A percentile compares a stretch with the other conserved stretches of the same genome.
These are phyloP conservation scores for Aureobasidium sp. DNA, from an alignment of 2,329 filamentous ascomycete genomes.

Conservation along the genomic window DNA sequence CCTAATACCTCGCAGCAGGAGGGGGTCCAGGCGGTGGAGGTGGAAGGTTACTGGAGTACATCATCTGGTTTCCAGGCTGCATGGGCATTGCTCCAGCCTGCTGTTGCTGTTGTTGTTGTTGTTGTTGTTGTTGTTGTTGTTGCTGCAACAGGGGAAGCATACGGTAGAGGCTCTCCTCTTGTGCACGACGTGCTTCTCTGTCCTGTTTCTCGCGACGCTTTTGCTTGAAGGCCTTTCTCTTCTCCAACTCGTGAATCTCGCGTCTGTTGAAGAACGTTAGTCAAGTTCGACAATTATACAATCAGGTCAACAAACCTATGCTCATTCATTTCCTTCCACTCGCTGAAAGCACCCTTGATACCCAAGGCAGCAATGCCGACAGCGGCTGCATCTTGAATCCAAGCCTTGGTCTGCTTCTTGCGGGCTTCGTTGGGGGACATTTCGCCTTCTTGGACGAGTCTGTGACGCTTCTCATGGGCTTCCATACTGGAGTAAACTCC, in stretches of 20 bases:
- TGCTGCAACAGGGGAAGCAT: slow-evolving; percentile 1
- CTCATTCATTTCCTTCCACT: slow-evolving; percentile 61
- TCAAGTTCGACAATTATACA: background rate
- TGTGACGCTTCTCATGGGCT: slow-evolving; percentile 52
- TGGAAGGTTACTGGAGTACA: slow-evolving; percentile 2
- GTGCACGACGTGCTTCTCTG: background rate
- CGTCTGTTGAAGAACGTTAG: slow-evolving; percentile 20
- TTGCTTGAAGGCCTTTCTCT: slow-evolving; percentile 30
- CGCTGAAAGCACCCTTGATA: slow-evolving; percentile 56
- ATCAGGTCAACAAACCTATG: slow-evolving; percentile 42
- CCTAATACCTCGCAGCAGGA: slow-evolving; percentile 11
- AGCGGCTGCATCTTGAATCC: slow-evolving; percentile 56
- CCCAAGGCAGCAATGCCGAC: slow-evolving; percentile 59
- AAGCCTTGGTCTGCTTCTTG: slow-evolving; percentile 55
- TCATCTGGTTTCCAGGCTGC: slow-evolving; percentile 8
- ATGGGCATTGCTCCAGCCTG: background rate
- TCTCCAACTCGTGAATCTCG: slow-evolving; percentile 45
- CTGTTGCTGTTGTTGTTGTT: slow-evolving; percentile 5
- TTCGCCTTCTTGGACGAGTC: slow-evolving; percentile 53
- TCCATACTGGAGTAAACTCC: slow-evolving; percentile 56
- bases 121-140: slow-evolving; percentile 5
- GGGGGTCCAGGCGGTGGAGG: slow-evolving; percentile 10
- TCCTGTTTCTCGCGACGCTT: slow-evolving; percentile 1
- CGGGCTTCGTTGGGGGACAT: slow-evolving; percentile 55
- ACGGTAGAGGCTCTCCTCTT: slow-evolving; percentile 3